A percentile compares a stretch with the other conserved stretches of the same genome.
Conservation (phyloP, 75 land plant species). For the Pinus tabuliformis region DNA sequence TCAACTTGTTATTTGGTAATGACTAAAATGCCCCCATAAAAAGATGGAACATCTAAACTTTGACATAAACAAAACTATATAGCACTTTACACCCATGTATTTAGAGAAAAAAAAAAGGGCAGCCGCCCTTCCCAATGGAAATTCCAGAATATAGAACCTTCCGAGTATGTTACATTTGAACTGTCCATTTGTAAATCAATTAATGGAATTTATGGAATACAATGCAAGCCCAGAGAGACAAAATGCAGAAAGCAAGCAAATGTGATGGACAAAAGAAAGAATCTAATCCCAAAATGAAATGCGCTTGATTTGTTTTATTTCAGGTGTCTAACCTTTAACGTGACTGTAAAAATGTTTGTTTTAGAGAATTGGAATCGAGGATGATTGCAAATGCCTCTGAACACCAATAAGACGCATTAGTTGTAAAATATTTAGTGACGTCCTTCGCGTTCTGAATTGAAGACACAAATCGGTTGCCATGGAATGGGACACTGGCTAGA, state of each 20-base stretch:
- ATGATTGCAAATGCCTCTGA: not conserved
- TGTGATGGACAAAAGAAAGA: not conserved
- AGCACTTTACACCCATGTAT: too few species aligned
- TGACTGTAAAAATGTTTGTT: not conserved
- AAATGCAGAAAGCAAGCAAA: not conserved
- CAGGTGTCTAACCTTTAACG: not conserved
- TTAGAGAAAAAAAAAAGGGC: too few species aligned
- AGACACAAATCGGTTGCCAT: conserved; percentile 3
- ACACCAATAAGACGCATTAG: not conserved
- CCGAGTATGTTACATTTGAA: too few species aligned
- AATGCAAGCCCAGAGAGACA: not conserved
- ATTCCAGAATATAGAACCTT: too few species aligned
- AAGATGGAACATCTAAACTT: too few species aligned
- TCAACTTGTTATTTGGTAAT: too few species aligned
- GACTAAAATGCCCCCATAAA: too few species aligned
- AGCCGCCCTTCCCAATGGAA: too few species aligned
- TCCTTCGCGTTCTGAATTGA: not conserved
- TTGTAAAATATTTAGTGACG: not conserved
- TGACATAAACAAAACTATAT: too few species aligned
- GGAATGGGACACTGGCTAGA: not conserved
- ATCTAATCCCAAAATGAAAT: not conserved
- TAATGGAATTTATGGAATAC: too few species aligned
- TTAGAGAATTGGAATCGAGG: not conserved
- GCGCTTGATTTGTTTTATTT: not conserved
- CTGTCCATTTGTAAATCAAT: too few species aligned